Base-by-base conservation (phyloP, 75 land plant species). In the Pinus taeda region DNA sequence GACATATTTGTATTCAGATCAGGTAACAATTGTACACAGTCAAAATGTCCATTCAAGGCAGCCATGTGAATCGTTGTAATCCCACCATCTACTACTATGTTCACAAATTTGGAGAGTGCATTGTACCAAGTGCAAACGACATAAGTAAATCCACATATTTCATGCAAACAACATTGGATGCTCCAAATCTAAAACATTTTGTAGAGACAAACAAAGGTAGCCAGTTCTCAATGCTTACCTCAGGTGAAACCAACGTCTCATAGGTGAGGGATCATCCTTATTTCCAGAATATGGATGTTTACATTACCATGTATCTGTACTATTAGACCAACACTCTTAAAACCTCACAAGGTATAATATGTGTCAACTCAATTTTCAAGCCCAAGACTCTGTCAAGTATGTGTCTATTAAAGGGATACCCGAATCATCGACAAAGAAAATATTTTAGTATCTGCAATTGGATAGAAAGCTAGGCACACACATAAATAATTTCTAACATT, bases 31-130 rank as follows among this genome's bases (percentile, higher is more conserved):
- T 89, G 92, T 49, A 91, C 92, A 88, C 96, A 91, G 76, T 91
- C 93, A 88, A 83, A 81, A 74, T 93, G 81, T 21, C 96, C 92
- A 79, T 91, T 86, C 57, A 93, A 75, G n/a, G 92, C 93, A 81
- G 96, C 92, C 93, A 93, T 82, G 70, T 93, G 96, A 74, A 93
- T 93, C 80, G 93, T 89, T 17, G 96, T 93, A 20, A 93, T 83
- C 69, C 96, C 96, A 26, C 93, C 96, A 85, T 93, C 96, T 77
- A 93, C 91, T 56, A 89, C 81, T 77, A 84, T 93, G 78, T 90
- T 93, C 75, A 93, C 88, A 84, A 93, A 88, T 74, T 88, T 93
- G 57, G 86, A 84, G 22, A 93, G 80, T 4, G 94, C 88, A 79
- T 93, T 93, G 87, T 76, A 85, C 6, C 29, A 60, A 49, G 74